Evolutionary conservation across 1,139 yeast genomes (phyloP).

Genomic region (Geotrichum armillariae): DNA sequence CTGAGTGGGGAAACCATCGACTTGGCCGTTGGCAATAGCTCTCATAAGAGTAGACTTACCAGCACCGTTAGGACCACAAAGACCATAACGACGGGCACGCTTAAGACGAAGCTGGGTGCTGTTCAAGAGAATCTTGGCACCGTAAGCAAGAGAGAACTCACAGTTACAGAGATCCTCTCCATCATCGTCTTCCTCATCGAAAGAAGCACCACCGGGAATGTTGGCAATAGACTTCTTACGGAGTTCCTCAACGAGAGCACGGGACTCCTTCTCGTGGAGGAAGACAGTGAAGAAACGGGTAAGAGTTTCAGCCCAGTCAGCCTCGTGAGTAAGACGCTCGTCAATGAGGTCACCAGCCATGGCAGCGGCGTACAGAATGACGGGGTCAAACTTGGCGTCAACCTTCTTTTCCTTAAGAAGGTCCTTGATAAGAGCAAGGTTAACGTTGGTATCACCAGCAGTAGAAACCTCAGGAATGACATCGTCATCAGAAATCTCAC

Average conservation of each 20-base stretch:
- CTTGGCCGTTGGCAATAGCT: slow-evolving; percentile 99
- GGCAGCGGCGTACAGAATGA: slow-evolving; percentile 82
- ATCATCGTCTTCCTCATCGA: slow-evolving; percentile 99
- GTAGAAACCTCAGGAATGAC: slow-evolving; percentile 93
- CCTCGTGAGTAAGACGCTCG: slow-evolving; percentile 93
- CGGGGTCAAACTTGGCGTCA: slow-evolving; percentile 66
- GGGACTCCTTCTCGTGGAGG: slow-evolving; percentile 91
- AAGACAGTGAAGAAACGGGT: slow-evolving; percentile 95
- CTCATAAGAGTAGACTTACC: slow-evolving; percentile 99
- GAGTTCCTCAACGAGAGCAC: slow-evolving; percentile 88
- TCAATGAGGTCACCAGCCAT: slow-evolving; percentile 99
- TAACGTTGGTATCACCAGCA: slow-evolving; percentile 93
- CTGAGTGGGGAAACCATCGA: slow-evolving; percentile 99
- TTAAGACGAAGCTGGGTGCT: slow-evolving; percentile 98
- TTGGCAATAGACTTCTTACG: slow-evolving; percentile 96
- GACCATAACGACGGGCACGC: slow-evolving; percentile 99
- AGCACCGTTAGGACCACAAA: slow-evolving; percentile 99
- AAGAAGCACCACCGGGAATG: slow-evolving; percentile 93
- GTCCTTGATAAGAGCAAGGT: slow-evolving; percentile 76
- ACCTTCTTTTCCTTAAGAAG: slow-evolving; percentile 70
- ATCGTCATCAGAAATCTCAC: slow-evolving; percentile 90
- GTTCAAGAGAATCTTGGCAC: slow-evolving; percentile 99
- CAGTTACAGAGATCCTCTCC: slow-evolving; percentile 99
- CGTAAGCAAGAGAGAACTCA: slow-evolving; percentile 99
- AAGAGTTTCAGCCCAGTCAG: slow-evolving; percentile 83